Conservation (phyloP, 1,284 basidiomycete genomes). For the Ceratobasidium papillatum region DNA sequence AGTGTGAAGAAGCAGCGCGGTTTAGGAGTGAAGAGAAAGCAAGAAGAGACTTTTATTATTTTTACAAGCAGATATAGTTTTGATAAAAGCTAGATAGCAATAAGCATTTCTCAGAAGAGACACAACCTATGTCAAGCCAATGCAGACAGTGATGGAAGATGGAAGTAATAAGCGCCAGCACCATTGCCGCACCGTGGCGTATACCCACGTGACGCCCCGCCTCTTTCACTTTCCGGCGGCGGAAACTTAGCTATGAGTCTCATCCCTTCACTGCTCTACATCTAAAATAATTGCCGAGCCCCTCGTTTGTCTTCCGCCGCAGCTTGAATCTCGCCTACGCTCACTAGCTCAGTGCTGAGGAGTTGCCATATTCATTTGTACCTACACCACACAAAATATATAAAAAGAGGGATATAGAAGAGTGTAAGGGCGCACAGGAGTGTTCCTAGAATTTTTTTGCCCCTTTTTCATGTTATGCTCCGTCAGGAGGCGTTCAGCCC, state of each 20-base stretch:
- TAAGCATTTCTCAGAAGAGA: background rate
- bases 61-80: background rate
- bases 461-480: slow-evolving; percentile 83
- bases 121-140: background rate
- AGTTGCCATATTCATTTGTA: slow-evolving; percentile 64
- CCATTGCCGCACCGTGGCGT: too few species aligned
- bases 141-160: background rate
- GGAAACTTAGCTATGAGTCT: too few species aligned
- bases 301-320: too few species aligned
- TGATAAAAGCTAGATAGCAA: background rate
- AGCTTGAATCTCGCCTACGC: too few species aligned
- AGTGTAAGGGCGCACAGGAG: background rate
- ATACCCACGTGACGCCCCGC: too few species aligned
- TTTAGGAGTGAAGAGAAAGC: background rate
- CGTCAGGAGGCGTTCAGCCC: slow-evolving; percentile 86
- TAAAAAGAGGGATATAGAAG: slow-evolving; percentile 25
- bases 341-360: too few species aligned
- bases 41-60: background rate
- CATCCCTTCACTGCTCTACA: too few species aligned
- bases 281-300: too few species aligned
- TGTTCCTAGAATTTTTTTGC: slow-evolving; percentile 72
- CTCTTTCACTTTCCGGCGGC: too few species aligned
- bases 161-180: background rate
- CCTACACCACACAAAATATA: slow-evolving; percentile 45
- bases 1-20: too few species aligned